Evolutionary conservation across 2,329 filamentous ascomycete genomes (phyloP), one percentile per base, ranked within the genome.

Genomic region (Plectosphaerella sp.): DNA sequence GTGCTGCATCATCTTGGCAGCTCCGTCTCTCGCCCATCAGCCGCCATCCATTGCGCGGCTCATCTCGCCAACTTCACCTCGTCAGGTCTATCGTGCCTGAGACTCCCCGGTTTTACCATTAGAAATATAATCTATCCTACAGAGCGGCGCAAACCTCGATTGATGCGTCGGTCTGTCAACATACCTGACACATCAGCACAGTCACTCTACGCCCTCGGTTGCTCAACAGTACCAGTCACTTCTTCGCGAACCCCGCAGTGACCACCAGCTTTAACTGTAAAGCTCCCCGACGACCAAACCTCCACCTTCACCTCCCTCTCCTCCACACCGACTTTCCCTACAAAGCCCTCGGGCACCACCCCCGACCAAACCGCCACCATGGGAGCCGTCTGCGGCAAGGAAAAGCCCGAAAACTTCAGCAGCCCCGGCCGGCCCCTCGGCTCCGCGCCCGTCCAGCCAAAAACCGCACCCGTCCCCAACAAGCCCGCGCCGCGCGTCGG

Each of bases 321-420:
- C 16, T 22, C 45, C 20, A 16, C 37, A 50, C 28, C 41, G 25
- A 18, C 16, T 28, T 20, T 22, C 14, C 14, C 43, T 22, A 22
- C 35, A 46, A 47, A 50, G 37, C 49, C 45, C 22, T 22, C 51
- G 41, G 39, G 41, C 51, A 47, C n/a, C 28, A 33, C 28, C 8
- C 11, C 28, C 28, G 28, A 33, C 41, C 39, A 36, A 49, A 50
- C 49, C 42, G 51, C 33, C 54, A 68, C 54, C 58, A 96, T 97
- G 92, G 92, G 92, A 54, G 93, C 91, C 68, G 79, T 91, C 71
- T 96, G 89, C 75, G 89, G 90, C 66, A 91, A 90, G 68, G 79
- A 89, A 84, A 69, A 82, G 33, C 72, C 81, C 57, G 84, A 88
- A 61, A 76, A 82, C 68, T 94, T 91, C 73, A 72, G 82, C 49